phyloP scores from a whole-genome alignment of 106 monocot genomes.

The Dendrobium catenatum region DNA sequence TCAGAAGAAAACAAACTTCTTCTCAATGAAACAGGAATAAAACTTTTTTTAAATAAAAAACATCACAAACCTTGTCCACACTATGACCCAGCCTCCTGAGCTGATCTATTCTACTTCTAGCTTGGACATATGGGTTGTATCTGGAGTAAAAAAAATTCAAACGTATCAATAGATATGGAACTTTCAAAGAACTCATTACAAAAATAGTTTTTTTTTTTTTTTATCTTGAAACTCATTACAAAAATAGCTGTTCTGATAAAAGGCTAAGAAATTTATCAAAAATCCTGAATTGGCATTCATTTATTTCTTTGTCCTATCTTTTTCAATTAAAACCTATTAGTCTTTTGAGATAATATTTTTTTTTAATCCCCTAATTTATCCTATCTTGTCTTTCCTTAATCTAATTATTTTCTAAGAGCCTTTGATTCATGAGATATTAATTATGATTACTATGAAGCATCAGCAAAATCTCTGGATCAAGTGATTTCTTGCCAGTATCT shows the following conservation, averaged over 20 bases:
- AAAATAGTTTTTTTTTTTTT: not conserved
- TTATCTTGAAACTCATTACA: not conserved
- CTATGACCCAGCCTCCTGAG: constrained; percentile 96
- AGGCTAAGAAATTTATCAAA: not conserved
- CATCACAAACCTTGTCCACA: constrained; percentile 80
- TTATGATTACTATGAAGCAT: too few relatives aligned
- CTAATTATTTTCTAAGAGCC: not conserved
- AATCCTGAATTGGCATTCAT: not conserved
- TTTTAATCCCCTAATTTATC: not conserved
- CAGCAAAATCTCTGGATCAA: too few relatives aligned
- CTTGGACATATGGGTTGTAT: constrained; percentile 98
- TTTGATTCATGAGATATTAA: too few relatives aligned
- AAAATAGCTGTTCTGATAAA: not conserved
- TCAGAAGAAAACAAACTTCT: not conserved
- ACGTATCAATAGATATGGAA: not conserved
- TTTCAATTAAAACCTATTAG: not conserved
- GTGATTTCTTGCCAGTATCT: too few relatives aligned
- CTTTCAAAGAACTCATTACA: not conserved
- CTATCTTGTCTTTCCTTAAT: not conserved
- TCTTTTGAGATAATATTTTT: not conserved
- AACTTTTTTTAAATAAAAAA: not conserved
- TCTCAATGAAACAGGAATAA: not conserved
- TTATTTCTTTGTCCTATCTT: not conserved
- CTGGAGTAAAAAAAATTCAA: constrained; percentile 23
- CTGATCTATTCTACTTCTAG: constrained; percentile 97